Conservation (phyloP, 176 grass and related monocot species). For the Hordeum vulgare region MorexV3_pseudomolecules_assembly NC_058519.1:441631793-441632292, state of each 20-base stretch:
- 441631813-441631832: neutral
- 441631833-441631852: neutral
- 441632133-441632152: neutral
- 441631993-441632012: neutral
- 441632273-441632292: too few species aligned
- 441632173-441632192: neutral
- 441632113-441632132: neutral
- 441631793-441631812: neutral
- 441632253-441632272: neutral
- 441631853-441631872: neutral
- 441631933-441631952: slow-evolving; percentile 2
- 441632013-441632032: neutral
- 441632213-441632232: neutral
- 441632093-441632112: neutral
- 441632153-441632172: slow-evolving; percentile 20
- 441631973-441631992: slow-evolving; percentile 24
- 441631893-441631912: neutral
- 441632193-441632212: neutral
- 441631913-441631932: neutral
- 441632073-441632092: neutral
- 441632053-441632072: neutral
- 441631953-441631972: slow-evolving; percentile 14
- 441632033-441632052: slow-evolving; percentile 40
- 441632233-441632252: neutral
- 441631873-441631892: neutral